Evolutionary conservation across 148 eudicot genomes (phyloP), one percentile per base, ranked within the genome.

Genomic region (Vaccinium macrocarpon): DNA sequence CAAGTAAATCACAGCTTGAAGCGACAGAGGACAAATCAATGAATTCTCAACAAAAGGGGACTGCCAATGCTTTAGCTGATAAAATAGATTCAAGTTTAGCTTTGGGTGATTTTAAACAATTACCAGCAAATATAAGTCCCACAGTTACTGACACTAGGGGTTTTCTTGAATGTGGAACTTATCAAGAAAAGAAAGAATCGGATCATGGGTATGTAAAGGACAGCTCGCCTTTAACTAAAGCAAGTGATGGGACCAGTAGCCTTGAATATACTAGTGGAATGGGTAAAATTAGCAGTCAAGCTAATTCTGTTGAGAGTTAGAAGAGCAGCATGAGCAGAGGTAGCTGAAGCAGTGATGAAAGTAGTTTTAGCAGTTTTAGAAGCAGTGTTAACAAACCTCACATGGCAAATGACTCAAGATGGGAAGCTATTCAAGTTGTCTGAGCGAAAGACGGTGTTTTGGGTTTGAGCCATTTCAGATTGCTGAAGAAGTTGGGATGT

Each of bases 391-490:
- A 87, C 88, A 94, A 94, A 79, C 98, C 99, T 32, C 99, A 96
- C 83, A 94, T 93, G 86, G 89, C 94, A 68, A 90, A 96, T 56
- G 99, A 96, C 84, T 79, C 88, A 42, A 90, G 97, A 85, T 96
- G 99, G 99, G 98, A 96, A 88, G 98, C 98, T 32, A 93, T 96
- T 72, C 98, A 94, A 86, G 99, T 91, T 70, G 90, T 94, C 15
- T 88, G 97, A 50, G 87, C 88, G 12, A 91, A 92, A 85, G 98
- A 93, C 55, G 97, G 99, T 74, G 86, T 29, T 56, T 87, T 96
- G 88, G 97, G 96, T 77, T 84, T 96, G 87, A 91, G 87, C 89
- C 98, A 96, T 79, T 96, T 96, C 79, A 86, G 94, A 86, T 91
- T 96, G 81, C 85, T 96, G 79, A 96, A 91, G 90, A 91, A 93